A percentile compares a stretch with the other conserved stretches of the same genome.
Conservation (phyloP, 306 rosid genomes). For the Lablab purpureus region DNA sequence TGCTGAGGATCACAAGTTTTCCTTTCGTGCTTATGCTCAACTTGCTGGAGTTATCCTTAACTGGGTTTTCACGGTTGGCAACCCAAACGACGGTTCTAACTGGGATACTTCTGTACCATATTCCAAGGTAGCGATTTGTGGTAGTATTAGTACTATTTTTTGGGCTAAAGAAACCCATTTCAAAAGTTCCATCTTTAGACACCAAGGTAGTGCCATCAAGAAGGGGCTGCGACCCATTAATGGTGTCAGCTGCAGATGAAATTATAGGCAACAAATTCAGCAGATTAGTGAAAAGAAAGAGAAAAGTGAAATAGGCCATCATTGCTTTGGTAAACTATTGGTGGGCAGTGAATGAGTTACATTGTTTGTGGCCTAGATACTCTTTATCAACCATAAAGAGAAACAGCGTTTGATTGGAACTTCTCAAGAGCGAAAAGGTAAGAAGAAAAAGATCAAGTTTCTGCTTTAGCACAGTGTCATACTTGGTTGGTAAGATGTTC, state of each 20-base stretch:
- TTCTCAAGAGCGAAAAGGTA: constrained; percentile 13
- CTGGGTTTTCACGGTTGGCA: constrained; percentile 48
- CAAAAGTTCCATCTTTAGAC: constrained; percentile 54
- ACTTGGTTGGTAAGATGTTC: not conserved
- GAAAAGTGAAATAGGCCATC: constrained; percentile 16
- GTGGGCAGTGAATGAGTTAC: not conserved
- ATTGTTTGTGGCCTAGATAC: not conserved
- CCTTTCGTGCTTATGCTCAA: constrained; percentile 38
- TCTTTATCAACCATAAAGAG: not conserved
- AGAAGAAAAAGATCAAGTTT: constrained; percentile 6
- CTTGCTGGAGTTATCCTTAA: constrained; percentile 45
- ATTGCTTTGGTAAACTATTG: not conserved
- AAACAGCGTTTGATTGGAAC: not conserved
- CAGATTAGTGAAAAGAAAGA: not conserved
- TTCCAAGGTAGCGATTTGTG: constrained; percentile 52
- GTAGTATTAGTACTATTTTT: constrained; percentile 29
- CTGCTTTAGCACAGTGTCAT: not conserved
- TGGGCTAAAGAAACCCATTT: constrained; percentile 70
- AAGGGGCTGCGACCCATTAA: constrained; percentile 46
- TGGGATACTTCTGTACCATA: constrained; percentile 55
- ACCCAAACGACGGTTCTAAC: constrained; percentile 45
- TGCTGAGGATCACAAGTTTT: constrained; percentile 35
- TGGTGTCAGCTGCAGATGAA: constrained; percentile 43
- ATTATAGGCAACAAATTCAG: not conserved
- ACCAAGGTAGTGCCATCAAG: constrained; percentile 50